Evolutionary conservation across 202 grass and related monocot genomes (phyloP), one percentile per base, ranked within the genome.

Genomic region (Eragrostis tef): DNA sequence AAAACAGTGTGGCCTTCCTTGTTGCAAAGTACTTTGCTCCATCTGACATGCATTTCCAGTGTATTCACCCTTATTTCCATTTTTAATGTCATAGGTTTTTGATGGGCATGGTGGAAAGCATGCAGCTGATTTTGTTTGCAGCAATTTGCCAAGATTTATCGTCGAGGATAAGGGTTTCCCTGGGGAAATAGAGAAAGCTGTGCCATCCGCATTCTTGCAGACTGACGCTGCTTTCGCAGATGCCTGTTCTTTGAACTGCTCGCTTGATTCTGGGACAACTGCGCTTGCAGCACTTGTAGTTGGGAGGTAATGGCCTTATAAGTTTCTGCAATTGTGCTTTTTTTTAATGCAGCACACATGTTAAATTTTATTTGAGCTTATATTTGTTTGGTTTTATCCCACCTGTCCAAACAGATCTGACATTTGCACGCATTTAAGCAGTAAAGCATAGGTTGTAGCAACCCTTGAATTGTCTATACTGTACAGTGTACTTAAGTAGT

Each of bases 71-170:
- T 84, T 84, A 22, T 85, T 74, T 71, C 7, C 1, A 44, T 75
- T 71, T 60, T 83, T 57, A 53, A 58, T 72, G 25, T 79, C 62
- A 65, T 79, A 95, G 95, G 90, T 95, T 79, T 98, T 98, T 90
- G 92, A 98, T 78, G 95, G 95, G 48, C 95, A 98, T 81, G 95
- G 95, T 77, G 95, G 95, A 90, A 98, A 93, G 82, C 87, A 95
- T 70, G 92, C 95, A 68, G 95, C 95, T 36, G 95, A 98, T 74
- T 98, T 95, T 85, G 90, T 90, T 64, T 90, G 88, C 74, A 91
- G 64, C 77, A 93, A 98, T 81, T 79, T 98, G 46, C 88, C 85
- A 48, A 98, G 82, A 83, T 93, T 91, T 84, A 91, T 98, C 15
- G 15, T 90, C 17, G 83, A 91, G 84, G 92, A 93, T 84, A 81